These are phyloP conservation scores for Linnemannia hyalina DNA, from an alignment of 192 early-diverging fungal species.

Conservation along the genomic window DNA sequence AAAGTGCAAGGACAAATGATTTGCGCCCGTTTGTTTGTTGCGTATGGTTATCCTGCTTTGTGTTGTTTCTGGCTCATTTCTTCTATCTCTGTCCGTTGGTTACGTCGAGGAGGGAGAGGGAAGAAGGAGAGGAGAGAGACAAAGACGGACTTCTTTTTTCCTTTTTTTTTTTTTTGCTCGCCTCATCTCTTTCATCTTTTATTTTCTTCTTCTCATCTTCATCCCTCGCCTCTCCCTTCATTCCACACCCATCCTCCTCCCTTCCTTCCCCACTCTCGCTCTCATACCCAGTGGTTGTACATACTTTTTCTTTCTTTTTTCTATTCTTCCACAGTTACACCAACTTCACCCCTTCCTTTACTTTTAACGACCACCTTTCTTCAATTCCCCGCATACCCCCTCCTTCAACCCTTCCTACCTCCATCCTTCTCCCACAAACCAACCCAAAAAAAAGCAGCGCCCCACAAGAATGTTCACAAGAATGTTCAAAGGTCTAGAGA, in stretches of 20 bases:
- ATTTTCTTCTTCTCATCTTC: not conserved
- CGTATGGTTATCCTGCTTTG: not conserved
- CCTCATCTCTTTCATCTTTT: not conserved
- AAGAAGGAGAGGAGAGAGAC: not conserved
- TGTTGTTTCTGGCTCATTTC: no score
- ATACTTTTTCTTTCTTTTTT: not conserved
- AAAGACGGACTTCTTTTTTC: not conserved
- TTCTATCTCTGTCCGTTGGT: not conserved
- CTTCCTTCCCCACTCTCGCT: not conserved
- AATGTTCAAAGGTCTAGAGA: constrained; percentile 49
- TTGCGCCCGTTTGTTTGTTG: not conserved
- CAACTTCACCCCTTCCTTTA: constrained; percentile 1
- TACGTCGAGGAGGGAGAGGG: not conserved
- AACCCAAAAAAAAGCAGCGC: not conserved
- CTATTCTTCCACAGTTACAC: not conserved
- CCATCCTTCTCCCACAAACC: not conserved
- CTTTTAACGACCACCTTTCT: not conserved
- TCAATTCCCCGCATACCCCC: not conserved
- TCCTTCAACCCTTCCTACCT: not conserved
- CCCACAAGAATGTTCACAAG: constrained; percentile 17
- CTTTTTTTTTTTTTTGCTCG: not conserved
- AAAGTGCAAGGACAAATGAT: not conserved
- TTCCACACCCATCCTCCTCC: not conserved
- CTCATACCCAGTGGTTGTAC: not conserved
- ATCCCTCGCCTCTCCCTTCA: not conserved